These are phyloP conservation scores for Senna tora DNA, from an alignment of 306 rosid genomes.

Conservation along the genomic window DNA sequence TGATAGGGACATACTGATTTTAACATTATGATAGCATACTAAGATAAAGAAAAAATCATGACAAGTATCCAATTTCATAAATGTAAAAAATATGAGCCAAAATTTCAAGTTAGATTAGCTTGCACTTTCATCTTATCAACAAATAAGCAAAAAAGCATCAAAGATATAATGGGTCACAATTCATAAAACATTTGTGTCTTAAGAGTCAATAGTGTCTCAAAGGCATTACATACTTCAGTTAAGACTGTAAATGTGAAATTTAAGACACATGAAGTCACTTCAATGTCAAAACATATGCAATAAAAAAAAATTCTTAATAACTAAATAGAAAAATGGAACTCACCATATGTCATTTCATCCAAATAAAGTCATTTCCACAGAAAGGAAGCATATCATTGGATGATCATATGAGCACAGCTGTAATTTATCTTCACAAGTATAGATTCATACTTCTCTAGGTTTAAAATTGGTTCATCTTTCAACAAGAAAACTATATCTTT, in stretches of 20 bases:
- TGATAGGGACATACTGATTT: background rate
- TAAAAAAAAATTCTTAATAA: background rate
- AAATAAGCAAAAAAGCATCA: background rate
- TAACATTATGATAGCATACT: background rate
- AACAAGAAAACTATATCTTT: background rate
- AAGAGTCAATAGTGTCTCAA: background rate
- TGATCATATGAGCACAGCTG: too few relatives aligned
- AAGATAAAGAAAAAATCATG: background rate
- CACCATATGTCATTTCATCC: background rate
- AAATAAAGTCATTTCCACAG: background rate
- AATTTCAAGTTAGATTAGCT: background rate
- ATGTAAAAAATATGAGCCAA: slow-evolving; percentile 3
- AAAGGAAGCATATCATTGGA: background rate
- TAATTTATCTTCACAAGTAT: background rate
- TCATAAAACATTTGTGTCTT: background rate
- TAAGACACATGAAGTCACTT: background rate
- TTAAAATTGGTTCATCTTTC: background rate
- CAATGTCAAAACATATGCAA: background rate
- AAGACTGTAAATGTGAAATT: background rate
- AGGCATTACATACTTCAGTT: background rate
- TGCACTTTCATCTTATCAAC: background rate
- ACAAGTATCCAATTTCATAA: background rate
- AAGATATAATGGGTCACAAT: slow-evolving; percentile 13
- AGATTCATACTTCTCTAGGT: background rate
- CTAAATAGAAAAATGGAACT: slow-evolving; percentile 11